Evolutionary conservation across 2,329 filamentous ascomycete genomes (phyloP).

Genomic region (Nemania sp.): DNA sequence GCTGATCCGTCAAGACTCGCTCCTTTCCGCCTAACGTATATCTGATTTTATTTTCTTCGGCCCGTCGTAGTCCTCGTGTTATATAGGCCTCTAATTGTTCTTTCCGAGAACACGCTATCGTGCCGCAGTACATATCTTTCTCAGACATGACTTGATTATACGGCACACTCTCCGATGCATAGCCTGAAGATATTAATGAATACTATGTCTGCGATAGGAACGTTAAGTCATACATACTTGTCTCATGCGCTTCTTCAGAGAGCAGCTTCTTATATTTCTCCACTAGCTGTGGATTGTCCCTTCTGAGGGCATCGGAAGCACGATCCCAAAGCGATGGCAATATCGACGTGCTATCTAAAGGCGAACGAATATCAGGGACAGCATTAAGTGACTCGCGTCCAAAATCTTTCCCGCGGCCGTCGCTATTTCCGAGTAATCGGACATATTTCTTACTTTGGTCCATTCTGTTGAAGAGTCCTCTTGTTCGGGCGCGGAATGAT

Average conservation of each 20-base stretch:
- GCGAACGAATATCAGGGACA: too few species aligned
- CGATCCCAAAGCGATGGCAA: constrained; percentile 36
- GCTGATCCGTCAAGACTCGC: constrained; percentile 24
- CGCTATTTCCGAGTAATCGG: too few species aligned
- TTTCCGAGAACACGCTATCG: not conserved
- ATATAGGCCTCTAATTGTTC: constrained; percentile 4
- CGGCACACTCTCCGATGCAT: not conserved
- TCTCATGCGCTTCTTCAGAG: not conserved
- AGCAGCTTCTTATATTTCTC: constrained; percentile 35
- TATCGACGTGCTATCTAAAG: too few species aligned
- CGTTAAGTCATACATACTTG: constrained; percentile 25
- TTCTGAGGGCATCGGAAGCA: constrained; percentile 34
- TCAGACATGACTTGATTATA: not conserved
- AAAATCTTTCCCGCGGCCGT: too few species aligned
- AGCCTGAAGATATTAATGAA: constrained; percentile 2
- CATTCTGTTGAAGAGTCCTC: too few species aligned
- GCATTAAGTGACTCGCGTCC: too few species aligned
- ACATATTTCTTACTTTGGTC: too few species aligned
- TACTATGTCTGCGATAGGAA: constrained; percentile 24
- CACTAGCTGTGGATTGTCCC: constrained; percentile 25
- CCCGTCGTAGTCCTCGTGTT: not conserved
- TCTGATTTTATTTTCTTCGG: constrained; percentile 22
- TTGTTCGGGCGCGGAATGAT: too few species aligned
- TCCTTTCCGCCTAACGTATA: constrained; percentile 13
- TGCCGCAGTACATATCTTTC: not conserved